phyloP scores from a whole-genome alignment of 345 rosid genomes.

The Eucalyptus polybractea region DNA sequence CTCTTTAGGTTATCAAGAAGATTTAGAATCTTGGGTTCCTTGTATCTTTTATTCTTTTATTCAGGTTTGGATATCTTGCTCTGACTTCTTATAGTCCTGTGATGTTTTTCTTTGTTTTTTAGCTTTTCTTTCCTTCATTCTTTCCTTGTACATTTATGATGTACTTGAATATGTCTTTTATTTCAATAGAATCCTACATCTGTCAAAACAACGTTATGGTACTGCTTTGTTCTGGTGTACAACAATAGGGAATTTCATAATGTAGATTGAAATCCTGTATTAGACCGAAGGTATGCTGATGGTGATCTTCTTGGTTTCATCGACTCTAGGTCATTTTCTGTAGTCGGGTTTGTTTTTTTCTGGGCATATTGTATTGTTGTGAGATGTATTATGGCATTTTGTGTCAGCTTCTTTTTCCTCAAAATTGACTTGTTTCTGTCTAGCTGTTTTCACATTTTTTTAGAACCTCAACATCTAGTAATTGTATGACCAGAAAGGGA shows the following conservation, averaged over 20 bases:
- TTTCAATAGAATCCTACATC: not conserved
- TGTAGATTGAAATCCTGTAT: not conserved
- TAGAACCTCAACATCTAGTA: not conserved
- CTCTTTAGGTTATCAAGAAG: not conserved
- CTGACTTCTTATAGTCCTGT: not conserved
- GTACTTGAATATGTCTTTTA: not conserved
- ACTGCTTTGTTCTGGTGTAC: not conserved
- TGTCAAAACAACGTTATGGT: not conserved
- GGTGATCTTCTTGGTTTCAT: not conserved
- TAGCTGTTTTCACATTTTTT: not conserved
- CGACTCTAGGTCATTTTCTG: not conserved
- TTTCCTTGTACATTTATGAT: not conserved
- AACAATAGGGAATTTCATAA: constrained; percentile 21
- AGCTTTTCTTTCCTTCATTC: not conserved
- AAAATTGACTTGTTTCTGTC: not conserved
- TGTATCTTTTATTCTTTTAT: not conserved
- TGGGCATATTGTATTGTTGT: not conserved
- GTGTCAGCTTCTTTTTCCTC: not conserved
- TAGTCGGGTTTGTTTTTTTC: not conserved
- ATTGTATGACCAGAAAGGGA: not conserved
- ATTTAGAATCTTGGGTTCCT: not conserved
- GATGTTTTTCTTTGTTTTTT: not conserved
- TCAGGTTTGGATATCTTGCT: not conserved
- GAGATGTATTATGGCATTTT: not conserved
- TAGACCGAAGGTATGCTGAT: not conserved